Evolutionary conservation across 495 filamentous ascomycete genomes (phyloP).

Genomic region (Neurospora sublineolata): DNA sequence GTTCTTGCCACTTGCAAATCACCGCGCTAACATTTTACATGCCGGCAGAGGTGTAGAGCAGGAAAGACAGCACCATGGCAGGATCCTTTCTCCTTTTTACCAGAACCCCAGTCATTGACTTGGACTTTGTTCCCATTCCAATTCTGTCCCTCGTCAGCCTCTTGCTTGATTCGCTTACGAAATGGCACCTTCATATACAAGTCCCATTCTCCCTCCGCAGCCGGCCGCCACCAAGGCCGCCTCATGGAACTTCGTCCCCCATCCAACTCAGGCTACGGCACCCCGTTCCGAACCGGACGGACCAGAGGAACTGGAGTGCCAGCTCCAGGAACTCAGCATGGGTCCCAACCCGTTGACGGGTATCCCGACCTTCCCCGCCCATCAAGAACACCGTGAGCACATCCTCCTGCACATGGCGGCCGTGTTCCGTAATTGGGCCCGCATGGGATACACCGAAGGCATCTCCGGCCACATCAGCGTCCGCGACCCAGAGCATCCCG

Average conservation of each 20-base stretch:
- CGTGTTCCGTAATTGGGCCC: constrained; percentile 46
- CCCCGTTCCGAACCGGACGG: neutral
- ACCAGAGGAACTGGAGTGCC: neutral
- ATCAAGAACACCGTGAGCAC: constrained; percentile 33
- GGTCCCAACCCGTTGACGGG: constrained; percentile 9
- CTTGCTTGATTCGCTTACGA: neutral
- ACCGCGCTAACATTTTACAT: too few relatives aligned
- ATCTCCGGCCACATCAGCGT: constrained; percentile 55
- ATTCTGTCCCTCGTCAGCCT: neutral
- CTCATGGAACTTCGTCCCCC: neutral
- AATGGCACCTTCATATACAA: neutral
- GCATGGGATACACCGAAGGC: constrained; percentile 51
- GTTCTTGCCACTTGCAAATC: too few relatives aligned
- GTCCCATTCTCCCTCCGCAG: neutral
- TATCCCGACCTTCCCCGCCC: constrained; percentile 35
- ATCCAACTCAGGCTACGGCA: neutral
- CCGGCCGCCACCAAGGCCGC: neutral
- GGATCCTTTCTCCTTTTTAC: neutral
- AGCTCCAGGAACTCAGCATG: neutral
- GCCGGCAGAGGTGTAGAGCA: neutral
- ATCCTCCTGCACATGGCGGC: constrained; percentile 48
- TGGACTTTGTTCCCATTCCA: neutral
- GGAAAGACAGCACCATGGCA: neutral
- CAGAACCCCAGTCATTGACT: neutral
- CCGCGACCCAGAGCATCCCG: constrained; percentile 46